Base-by-base conservation (phyloP, 768 basidiomycete species). In the Vararia minispora region DNA sequence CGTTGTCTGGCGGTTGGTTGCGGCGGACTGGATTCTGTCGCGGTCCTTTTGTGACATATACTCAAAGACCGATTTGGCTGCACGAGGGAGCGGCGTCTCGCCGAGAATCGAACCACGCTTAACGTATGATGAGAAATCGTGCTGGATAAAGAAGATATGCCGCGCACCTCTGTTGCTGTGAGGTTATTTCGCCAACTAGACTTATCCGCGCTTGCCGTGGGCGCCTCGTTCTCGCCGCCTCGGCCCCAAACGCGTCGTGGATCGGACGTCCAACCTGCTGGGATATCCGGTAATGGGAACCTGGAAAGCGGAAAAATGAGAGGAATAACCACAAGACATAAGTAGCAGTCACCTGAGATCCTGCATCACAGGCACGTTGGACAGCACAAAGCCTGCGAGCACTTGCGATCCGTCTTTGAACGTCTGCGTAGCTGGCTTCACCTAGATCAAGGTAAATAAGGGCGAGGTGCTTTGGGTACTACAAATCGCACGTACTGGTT, bases 31-130 rank as follows among this genome's bases (percentile, higher is more conserved):
- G 12, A 99, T 68, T 5, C 92, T 79, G 43, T 95, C 91, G 40
- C 77, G 74, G 51, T 94, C 89, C 51, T 91, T 92, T 46, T 82
- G 74, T 0, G 95, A 94, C 55, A 98, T 76, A 55, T 79, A 98
- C 31, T 98, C 92, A 55, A 94, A 97, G 12, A 99, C 74, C 0
- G 94, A 97, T 9, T 76, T 76, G 2, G 84, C 74, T 11, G 70
- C 72, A 3, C 76, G 60, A 10, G 77, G 69, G 9, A 86, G 64
- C 9, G 76, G 76, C 8, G 73, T 74, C 59, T 98, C 95, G 38
- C 92, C 92, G 0, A 98, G 65, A 14, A 83, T 65, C 1, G 69
- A 60, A 20, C 90, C 94, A 35, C 95, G 74, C 91, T 97, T 45
- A 22, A 22, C 17, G 20, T 30, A 10, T 28, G 17, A 26, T 22